Evolutionary conservation across 2,329 filamentous ascomycete species (phyloP).

Genomic region (Endoconidiophora polonica): DNA sequence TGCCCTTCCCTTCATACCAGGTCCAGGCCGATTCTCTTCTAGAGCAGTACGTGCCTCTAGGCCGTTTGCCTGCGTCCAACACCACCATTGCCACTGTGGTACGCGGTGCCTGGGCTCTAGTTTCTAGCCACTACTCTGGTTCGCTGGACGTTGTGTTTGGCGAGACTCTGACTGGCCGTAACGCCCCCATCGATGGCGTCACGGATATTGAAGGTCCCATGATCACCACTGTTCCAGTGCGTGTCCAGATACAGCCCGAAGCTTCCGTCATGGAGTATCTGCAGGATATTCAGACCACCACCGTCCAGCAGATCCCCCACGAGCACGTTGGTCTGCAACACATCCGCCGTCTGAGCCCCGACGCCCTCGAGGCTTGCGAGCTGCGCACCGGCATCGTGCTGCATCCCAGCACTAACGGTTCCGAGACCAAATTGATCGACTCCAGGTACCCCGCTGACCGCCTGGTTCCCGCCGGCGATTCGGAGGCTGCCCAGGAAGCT

Average conservation of each 20-base stretch:
- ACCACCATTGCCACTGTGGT: conserved; percentile 39
- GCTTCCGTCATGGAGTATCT: conserved; percentile 34
- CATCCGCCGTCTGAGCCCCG: conserved; percentile 38
- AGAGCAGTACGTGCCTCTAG: conserved; percentile 32
- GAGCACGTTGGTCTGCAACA: conserved; percentile 46
- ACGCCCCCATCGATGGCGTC: conserved; percentile 29
- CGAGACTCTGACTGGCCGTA: conserved; percentile 41
- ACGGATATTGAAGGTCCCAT: conserved; percentile 43
- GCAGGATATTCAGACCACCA: conserved; percentile 37
- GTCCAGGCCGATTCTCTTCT: conserved; percentile 35
- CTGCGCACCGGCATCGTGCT: conserved; percentile 38
- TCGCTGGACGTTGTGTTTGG: conserved; percentile 39
- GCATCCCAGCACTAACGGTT: conserved; percentile 24
- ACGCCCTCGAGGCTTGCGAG: conserved; percentile 38
- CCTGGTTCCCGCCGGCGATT: conserved; percentile 37
- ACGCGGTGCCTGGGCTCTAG: conserved; percentile 41
- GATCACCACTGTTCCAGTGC: conserved; percentile 42
- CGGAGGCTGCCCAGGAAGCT: conserved; percentile 41
- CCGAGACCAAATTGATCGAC: conserved; percentile 15
- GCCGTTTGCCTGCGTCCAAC: conserved; percentile 19
- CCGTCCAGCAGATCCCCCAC: conserved; percentile 41
- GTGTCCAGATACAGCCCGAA: conserved; percentile 28
- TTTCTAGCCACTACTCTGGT: conserved; percentile 35
- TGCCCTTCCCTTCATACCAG: conserved; percentile 32
- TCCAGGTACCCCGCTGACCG: conserved; percentile 27